Conservation (phyloP, 2,329 filamentous ascomycete genomes). For the Colletotrichum paranaense region DNA sequence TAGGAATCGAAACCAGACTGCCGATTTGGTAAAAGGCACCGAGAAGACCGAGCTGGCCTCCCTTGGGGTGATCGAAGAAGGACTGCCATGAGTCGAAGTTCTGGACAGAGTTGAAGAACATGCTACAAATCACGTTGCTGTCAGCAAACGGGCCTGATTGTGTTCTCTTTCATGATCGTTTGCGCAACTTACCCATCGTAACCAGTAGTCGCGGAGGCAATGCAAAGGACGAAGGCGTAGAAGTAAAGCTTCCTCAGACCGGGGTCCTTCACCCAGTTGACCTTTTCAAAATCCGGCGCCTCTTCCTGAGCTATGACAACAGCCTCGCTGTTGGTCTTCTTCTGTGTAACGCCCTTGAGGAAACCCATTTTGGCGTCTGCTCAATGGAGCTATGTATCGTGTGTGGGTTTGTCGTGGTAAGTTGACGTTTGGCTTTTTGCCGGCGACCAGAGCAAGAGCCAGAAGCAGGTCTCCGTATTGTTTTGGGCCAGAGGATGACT, state of each 20-base stretch:
- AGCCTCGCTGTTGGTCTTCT: conserved; percentile 30
- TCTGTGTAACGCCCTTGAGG: conserved; percentile 30
- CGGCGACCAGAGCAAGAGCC: conserved; percentile 17
- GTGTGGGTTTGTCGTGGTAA: background rate
- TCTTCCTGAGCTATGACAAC: conserved; percentile 52
- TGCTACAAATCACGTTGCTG: conserved; percentile 41
- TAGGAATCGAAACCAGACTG: conserved; percentile 65
- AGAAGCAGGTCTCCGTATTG: conserved; percentile 19
- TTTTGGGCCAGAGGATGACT: conserved; percentile 10
- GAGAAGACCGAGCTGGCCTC: conserved; percentile 61
- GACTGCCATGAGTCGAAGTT: conserved; percentile 56
- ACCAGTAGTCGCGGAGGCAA: conserved; percentile 67
- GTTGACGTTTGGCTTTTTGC: background rate
- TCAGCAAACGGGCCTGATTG: conserved; percentile 7
- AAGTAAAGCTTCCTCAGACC: conserved; percentile 67
- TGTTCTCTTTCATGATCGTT: background rate
- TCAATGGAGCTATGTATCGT: conserved; percentile 3
- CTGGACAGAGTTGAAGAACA: conserved; percentile 58
- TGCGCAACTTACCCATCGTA: conserved; percentile 60
- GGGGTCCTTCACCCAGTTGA: conserved; percentile 65
- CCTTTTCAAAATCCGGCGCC: conserved; percentile 60
- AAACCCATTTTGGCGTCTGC: conserved; percentile 23
- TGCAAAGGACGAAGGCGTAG: conserved; percentile 60
- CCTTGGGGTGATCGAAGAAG: conserved; percentile 59
- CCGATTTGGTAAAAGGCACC: conserved; percentile 70